These are phyloP conservation scores for Clavariopsis aquatica DNA, from an alignment of 495 filamentous ascomycete genomes.

Conservation along the genomic window DNA sequence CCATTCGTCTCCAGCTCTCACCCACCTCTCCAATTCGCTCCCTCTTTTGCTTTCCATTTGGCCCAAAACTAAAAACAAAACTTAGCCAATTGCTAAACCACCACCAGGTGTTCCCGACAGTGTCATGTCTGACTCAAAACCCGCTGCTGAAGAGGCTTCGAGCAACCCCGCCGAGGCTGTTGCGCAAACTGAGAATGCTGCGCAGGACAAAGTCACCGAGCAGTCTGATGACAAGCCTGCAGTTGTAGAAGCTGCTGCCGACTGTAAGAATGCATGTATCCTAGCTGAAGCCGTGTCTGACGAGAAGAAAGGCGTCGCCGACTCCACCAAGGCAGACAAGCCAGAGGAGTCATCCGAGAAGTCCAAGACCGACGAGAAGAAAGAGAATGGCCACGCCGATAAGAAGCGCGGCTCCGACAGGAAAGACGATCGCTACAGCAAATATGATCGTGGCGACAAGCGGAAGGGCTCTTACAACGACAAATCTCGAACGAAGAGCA, in stretches of 20 bases:
- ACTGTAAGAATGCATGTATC: neutral
- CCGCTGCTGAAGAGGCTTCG: constrained; percentile 8
- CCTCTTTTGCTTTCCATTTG: neutral
- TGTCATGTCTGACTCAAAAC: constrained; percentile 4
- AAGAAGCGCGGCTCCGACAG: constrained; percentile 19
- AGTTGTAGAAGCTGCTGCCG: neutral
- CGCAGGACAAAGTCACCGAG: neutral
- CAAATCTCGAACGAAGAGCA: neutral
- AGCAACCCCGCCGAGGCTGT: constrained; percentile 7
- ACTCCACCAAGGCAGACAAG: constrained; percentile 7
- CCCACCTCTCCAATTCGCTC: neutral
- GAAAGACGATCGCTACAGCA: constrained; percentile 9
- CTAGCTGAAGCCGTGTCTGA: constrained; percentile 1
- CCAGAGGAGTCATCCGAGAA: constrained; percentile 11
- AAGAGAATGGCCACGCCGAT: constrained; percentile 4
- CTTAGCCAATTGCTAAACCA: neutral
- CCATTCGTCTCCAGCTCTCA: neutral
- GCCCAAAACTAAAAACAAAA: neutral
- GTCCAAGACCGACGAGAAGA: neutral
- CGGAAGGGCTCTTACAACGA: constrained; percentile 5
- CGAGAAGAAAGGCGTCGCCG: constrained; percentile 4
- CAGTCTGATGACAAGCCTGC: neutral
- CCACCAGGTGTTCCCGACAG: neutral
- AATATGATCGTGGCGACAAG: neutral
- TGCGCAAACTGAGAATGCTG: neutral